These are phyloP conservation scores for Porcisia hertigi DNA, from an alignment of 208 protist genomes.

Conservation along the genomic window DNA sequence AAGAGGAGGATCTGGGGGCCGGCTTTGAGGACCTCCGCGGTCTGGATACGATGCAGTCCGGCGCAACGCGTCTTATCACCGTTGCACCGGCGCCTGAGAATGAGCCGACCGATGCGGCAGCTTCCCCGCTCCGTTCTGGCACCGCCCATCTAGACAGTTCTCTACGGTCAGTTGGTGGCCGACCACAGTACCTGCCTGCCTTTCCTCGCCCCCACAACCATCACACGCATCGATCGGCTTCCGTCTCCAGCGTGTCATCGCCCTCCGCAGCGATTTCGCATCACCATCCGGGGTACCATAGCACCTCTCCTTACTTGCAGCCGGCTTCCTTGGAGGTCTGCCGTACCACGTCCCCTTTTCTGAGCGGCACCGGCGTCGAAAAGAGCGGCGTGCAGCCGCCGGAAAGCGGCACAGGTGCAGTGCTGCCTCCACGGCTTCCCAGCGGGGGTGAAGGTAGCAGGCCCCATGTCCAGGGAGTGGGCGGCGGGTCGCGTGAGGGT, in stretches of 20 bases:
- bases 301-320: conserved; percentile 20
- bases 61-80: neutral
- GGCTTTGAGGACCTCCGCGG: neutral
- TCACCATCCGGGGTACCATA: conserved; percentile 24
- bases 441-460: neutral
- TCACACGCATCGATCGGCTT: conserved; percentile 4
- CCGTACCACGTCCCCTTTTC: neutral
- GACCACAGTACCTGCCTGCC: conserved; percentile 21
- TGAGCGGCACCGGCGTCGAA: neutral
- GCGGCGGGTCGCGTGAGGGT: neutral
- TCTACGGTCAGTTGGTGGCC: conserved; percentile 6
- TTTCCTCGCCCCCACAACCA: conserved; percentile 19
- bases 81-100: conserved; percentile 1
- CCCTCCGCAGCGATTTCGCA: conserved; percentile 10
- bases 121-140: neutral
- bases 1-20: neutral
- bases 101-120: neutral
- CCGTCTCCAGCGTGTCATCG: conserved; percentile 8
- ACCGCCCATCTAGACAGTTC: conserved; percentile 5
- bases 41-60: neutral
- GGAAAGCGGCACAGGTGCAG: conserved; percentile 1
- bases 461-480: neutral
- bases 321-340: neutral
- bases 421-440: neutral
- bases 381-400: conserved; percentile 13